These are phyloP conservation scores for Dactylella cylindrospora DNA, from an alignment of 2,329 filamentous ascomycete species.

Conservation along the genomic window DNA sequence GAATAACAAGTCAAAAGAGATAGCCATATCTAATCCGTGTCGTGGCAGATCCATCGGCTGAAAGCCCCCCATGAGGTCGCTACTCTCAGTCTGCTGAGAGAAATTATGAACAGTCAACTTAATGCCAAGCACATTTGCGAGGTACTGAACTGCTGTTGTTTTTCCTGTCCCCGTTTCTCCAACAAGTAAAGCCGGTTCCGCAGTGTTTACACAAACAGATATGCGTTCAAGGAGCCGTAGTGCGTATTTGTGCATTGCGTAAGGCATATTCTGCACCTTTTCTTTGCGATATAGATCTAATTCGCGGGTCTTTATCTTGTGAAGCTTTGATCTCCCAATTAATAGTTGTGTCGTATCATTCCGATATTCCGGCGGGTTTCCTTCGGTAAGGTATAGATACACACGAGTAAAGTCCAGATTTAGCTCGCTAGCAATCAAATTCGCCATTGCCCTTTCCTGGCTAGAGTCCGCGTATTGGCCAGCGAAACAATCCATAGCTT, in stretches of 20 bases:
- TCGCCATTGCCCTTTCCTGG: slow-evolving; percentile 64
- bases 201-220: slow-evolving; percentile 74
- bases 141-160: slow-evolving; percentile 90
- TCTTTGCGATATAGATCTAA: slow-evolving; percentile 54
- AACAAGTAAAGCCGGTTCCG: slow-evolving; percentile 91
- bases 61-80: slow-evolving; percentile 93
- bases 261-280: slow-evolving; percentile 64
- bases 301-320: slow-evolving; percentile 57
- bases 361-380: slow-evolving; percentile 70
- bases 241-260: slow-evolving; percentile 85
- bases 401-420: slow-evolving; percentile 80
- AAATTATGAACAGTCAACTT: slow-evolving; percentile 91
- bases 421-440: slow-evolving; percentile 79
- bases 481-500: slow-evolving; percentile 89
- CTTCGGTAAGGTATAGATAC: slow-evolving; percentile 69
- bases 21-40: slow-evolving; percentile 78
- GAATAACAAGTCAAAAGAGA: slow-evolving; percentile 91
- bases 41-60: slow-evolving; percentile 79
- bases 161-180: slow-evolving; percentile 98
- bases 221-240: slow-evolving; percentile 85
- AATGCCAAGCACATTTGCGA: slow-evolving; percentile 79
- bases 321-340: slow-evolving; percentile 67
- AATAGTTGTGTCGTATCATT: slow-evolving; percentile 62
- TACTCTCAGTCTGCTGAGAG: slow-evolving; percentile 95
- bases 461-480: slow-evolving; percentile 70